Conservation (phyloP, 108 stramenopile species). For the Nitzschia palea region DNA sequence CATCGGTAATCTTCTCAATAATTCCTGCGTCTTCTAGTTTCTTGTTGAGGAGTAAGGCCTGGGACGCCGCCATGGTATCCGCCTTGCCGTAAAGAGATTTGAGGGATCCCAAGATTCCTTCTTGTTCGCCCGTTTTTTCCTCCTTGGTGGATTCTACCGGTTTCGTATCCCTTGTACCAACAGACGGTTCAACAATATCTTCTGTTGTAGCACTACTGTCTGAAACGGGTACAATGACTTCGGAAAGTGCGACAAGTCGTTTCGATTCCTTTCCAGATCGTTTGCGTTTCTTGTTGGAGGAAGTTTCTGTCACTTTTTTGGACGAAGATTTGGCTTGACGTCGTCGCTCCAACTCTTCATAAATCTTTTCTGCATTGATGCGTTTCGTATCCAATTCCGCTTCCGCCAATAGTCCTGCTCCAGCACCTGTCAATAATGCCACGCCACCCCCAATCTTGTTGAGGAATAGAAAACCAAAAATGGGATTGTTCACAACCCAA, state of each 20-base stretch:
- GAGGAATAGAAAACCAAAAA: constrained; percentile 59
- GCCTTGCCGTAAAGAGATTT: constrained; percentile 79
- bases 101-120: constrained; percentile 59
- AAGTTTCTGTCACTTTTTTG: not conserved
- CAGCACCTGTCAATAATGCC: constrained; percentile 55
- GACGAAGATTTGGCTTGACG: not conserved
- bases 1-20: constrained; percentile 88
- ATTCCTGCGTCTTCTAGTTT: constrained; percentile 83
- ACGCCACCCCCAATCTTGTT: constrained; percentile 76
- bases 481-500: constrained; percentile 60
- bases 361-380: constrained; percentile 78
- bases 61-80: constrained; percentile 82
- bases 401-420: constrained; percentile 66
- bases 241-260: constrained; percentile 65
- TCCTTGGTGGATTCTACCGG: constrained; percentile 8
- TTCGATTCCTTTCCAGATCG: constrained; percentile 65
- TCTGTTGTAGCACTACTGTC: not conserved
- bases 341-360: constrained; percentile 73
- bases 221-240: constrained; percentile 46
- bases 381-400: constrained; percentile 59
- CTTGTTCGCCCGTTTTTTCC: constrained; percentile 3
- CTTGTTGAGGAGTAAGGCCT: constrained; percentile 85
- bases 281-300: constrained; percentile 45
- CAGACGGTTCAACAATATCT: constrained; percentile 5
- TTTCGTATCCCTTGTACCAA: not conserved